Evolutionary conservation across 495 filamentous ascomycete genomes (phyloP).

Genomic region (Pseudomonodictys pantanalensis): DNA sequence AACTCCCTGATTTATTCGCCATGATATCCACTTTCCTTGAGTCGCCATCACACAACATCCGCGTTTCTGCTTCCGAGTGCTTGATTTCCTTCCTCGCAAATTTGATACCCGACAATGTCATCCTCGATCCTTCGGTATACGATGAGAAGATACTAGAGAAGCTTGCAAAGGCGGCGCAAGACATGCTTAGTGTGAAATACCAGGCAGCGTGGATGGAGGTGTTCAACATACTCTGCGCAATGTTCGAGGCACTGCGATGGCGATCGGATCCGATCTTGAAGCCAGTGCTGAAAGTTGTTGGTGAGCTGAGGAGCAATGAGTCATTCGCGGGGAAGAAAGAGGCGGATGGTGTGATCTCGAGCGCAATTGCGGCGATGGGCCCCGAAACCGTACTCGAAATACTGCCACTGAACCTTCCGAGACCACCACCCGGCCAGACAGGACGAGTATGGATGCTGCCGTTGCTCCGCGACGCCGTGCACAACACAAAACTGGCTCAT

Average conservation of each 20-base stretch:
- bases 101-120: constrained; percentile 73
- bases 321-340: constrained; percentile 93
- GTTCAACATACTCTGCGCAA: constrained; percentile 82
- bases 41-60: constrained; percentile 85
- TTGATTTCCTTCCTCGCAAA: constrained; percentile 87
- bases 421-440: constrained; percentile 68
- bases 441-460: constrained; percentile 95
- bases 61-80: constrained; percentile 90
- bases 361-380: constrained; percentile 83
- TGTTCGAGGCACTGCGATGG: constrained; percentile 86
- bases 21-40: constrained; percentile 74
- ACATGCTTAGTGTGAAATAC: constrained; percentile 81
- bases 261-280: constrained; percentile 71
- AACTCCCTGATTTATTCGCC: constrained; percentile 75
- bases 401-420: constrained; percentile 78
- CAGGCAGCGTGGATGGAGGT: constrained; percentile 94
- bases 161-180: constrained; percentile 62
- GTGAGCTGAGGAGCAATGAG: constrained; percentile 83
- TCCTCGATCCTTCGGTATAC: constrained; percentile 81
- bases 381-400: constrained; percentile 75
- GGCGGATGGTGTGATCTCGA: constrained; percentile 82
- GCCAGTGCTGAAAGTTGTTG: constrained; percentile 70
- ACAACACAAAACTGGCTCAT: constrained; percentile 79
- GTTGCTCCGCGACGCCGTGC: constrained; percentile 76
- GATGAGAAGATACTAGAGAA: constrained; percentile 82